phyloP scores from a whole-genome alignment of 495 filamentous ascomycete genomes.

The Pseudoneurospora amorphoporcata region DNA sequence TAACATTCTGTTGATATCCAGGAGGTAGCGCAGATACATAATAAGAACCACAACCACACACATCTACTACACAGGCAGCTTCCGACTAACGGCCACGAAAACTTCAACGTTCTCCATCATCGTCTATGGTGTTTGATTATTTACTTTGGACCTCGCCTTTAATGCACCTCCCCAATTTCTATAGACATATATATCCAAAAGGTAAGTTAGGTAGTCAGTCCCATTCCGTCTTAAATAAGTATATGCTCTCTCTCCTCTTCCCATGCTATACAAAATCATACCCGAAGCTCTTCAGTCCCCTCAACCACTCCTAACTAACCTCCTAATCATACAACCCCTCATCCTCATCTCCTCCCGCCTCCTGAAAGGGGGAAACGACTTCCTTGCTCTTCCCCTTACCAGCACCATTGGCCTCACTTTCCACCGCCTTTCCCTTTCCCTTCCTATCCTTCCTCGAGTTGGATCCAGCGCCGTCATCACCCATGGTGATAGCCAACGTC shows the following conservation, averaged over 20 bases:
- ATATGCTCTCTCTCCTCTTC: neutral
- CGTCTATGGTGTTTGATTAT: neutral
- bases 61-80: neutral
- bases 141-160: neutral
- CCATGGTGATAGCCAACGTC: neutral
- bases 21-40: neutral
- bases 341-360: slow-evolving; percentile 15
- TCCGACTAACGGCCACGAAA: neutral
- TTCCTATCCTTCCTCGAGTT: slow-evolving; percentile 31
- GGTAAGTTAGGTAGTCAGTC: neutral
- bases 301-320: neutral
- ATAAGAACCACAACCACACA: neutral
- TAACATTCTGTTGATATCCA: neutral
- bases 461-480: slow-evolving; percentile 7
- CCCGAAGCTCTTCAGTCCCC: too few species aligned
- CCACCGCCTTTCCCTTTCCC: slow-evolving; percentile 37
- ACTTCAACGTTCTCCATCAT: neutral
- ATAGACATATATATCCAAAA: neutral
- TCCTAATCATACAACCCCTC: slow-evolving; percentile 25
- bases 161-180: neutral
- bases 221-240: neutral
- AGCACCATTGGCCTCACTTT: slow-evolving; percentile 11
- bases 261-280: neutral
- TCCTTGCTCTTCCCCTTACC: slow-evolving; percentile 44
- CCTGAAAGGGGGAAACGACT: slow-evolving; percentile 19